Base-by-base conservation (phyloP, 495 filamentous ascomycete species). In the Jackrogersella minutella region DNA sequence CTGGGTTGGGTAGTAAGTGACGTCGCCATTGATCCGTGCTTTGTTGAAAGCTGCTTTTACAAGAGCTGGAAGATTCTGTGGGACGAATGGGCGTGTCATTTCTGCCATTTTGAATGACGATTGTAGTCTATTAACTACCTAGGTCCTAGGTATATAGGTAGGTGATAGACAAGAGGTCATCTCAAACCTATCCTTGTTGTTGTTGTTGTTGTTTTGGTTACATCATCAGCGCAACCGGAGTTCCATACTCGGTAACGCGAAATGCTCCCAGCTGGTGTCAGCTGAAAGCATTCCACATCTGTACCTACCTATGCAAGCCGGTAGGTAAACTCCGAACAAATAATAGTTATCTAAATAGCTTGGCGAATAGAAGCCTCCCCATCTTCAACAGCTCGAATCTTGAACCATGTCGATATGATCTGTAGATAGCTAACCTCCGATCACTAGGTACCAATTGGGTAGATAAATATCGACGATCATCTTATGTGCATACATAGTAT, bases 1-100 rank as follows among this genome's bases (percentile, higher is more conserved):
- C 49, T 89, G 80, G 1, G 87, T 88, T 14, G 81, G 76, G 49
- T 85, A 89, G 71, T 88, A 90, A 17, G 79, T 73, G 16, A 90
- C 77, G 61, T 85, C 80, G 16, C 84, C 82, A 40, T 69, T 78
- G 21, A 82, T 79, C 65, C 79, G 81, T 40, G 87, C 87, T 14
- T 80, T 76, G 37, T 58, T 54, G 58, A 88, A 90, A 9, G 84
- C 81, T 4, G 76, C 68, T 28, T 79, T 77, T 43, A 90, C 87
- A 9, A 89, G 79, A 6, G 78, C 68, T 2, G 85, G 80, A 1
- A 90, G 78, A 53, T 80, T 77, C 17, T 57, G 26, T 3, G 70
- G 72, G 16, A 44, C 69, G 22, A 46, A 14, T 41, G 62, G 57
- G 11, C 58, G 64, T 19, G 44, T 16, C 66, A 70, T 68, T 31